Percentiles rank a stretch among this genome's conserved stretches.
phyloP scores from a whole-genome alignment of 192 early-diverging fungal species.

The Rhizophagus sp. region DNA sequence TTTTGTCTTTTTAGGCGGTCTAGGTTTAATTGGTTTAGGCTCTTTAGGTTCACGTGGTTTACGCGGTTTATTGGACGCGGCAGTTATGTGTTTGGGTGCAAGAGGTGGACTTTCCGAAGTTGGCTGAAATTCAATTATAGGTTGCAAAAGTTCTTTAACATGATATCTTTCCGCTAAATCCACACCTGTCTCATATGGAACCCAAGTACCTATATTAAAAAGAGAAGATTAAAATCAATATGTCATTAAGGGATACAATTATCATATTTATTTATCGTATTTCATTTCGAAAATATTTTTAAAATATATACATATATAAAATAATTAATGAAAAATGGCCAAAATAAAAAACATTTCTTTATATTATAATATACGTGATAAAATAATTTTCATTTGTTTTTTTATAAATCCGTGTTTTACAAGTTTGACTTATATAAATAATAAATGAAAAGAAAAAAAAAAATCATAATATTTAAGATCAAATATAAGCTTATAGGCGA shows the following conservation, averaged over 20 bases:
- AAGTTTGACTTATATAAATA: too few relatives aligned
- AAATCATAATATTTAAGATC: background rate
- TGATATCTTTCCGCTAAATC: constrained; percentile 77
- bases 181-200: constrained; percentile 85
- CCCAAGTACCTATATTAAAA: constrained; percentile 59
- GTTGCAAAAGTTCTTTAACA: constrained; percentile 72
- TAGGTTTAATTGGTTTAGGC: constrained; percentile 41
- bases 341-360: background rate
- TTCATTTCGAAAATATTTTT: background rate
- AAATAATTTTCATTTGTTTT: background rate
- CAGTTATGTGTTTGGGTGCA: constrained; percentile 59
- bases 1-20: constrained; percentile 29
- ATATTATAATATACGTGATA: background rate
- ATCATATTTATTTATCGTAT: too few relatives aligned
- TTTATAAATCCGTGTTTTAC: background rate
- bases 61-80: constrained; percentile 44
- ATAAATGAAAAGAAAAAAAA: background rate
- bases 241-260: background rate
- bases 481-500: background rate
- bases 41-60: constrained; percentile 43
- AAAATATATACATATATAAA: background rate
- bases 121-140: constrained; percentile 79
- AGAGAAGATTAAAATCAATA: constrained; percentile 17
- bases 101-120: constrained; percentile 53
- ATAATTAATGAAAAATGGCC: background rate